These are phyloP conservation scores for Dillenia turbinata DNA, from an alignment of 164 flowering plant genomes.

Conservation along the genomic window DNA sequence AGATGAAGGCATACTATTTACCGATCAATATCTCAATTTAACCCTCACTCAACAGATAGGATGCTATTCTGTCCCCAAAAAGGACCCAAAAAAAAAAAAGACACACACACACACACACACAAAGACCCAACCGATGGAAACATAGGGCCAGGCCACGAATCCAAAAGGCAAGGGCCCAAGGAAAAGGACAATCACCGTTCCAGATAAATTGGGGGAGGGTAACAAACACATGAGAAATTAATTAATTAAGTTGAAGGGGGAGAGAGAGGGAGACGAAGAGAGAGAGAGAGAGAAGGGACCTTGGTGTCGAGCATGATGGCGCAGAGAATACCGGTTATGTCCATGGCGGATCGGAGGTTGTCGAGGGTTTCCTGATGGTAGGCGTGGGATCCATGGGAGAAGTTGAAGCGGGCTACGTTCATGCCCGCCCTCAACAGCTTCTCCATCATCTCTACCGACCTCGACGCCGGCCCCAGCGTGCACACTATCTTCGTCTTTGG, in stretches of 20 bases:
- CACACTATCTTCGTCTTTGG: slow-evolving; percentile 88
- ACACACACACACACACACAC: too few relatives aligned
- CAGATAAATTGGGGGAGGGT: neutral
- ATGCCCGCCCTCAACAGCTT: slow-evolving; percentile 73
- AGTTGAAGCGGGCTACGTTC: slow-evolving; percentile 85
- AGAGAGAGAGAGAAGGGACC: slow-evolving; percentile 25
- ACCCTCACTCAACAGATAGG: too few relatives aligned
- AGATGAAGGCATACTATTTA: too few relatives aligned
- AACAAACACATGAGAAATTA: neutral
- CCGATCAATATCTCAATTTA: too few relatives aligned
- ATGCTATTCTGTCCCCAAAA: too few relatives aligned
- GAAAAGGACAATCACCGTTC: too few relatives aligned
- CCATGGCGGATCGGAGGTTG: slow-evolving; percentile 60
- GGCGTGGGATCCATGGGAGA: slow-evolving; percentile 76
- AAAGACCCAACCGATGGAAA: too few relatives aligned
- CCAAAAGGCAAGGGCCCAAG: too few relatives aligned
- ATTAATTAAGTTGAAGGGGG: neutral
- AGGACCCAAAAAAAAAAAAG: too few relatives aligned
- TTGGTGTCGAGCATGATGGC: slow-evolving; percentile 84
- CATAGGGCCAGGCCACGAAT: too few relatives aligned
- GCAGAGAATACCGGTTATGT: slow-evolving; percentile 67
- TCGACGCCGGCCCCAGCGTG: slow-evolving; percentile 73
- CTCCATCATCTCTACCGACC: slow-evolving; percentile 68
- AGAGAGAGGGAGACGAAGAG: neutral
- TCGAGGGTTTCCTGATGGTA: slow-evolving; percentile 67